phyloP scores from a whole-genome alignment of 2,329 filamentous ascomycete genomes.

The Neurospora sp. region DNA sequence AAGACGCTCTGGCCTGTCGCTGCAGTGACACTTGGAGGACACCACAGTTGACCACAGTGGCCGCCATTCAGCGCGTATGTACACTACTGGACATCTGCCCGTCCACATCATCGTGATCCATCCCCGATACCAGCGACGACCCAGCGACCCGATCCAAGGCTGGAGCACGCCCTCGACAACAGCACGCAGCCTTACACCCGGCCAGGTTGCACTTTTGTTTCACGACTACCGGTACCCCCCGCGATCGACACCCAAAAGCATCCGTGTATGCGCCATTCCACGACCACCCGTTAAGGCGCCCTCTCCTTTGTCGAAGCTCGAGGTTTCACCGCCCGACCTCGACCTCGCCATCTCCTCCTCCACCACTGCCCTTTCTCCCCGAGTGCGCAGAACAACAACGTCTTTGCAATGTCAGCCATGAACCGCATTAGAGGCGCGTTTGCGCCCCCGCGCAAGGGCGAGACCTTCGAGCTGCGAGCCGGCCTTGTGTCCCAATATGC shows the following conservation, averaged over 20 bases:
- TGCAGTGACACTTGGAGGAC: background rate
- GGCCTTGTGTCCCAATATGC: slow-evolving; percentile 98
- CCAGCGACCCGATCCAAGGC: background rate
- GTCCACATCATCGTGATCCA: background rate
- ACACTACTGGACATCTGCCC: background rate
- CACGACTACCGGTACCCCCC: background rate
- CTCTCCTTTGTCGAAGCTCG: background rate
- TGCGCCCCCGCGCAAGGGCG: slow-evolving; percentile 85
- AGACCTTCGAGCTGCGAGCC: slow-evolving; percentile 94
- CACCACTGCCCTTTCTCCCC: background rate
- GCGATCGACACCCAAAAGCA: background rate
- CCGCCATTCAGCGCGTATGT: background rate
- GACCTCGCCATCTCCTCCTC: background rate
- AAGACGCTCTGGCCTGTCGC: background rate
- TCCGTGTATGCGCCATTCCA: background rate
- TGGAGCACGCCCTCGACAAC: background rate
- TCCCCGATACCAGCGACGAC: background rate
- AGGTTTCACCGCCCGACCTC: slow-evolving; percentile 1
- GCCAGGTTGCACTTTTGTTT: background rate
- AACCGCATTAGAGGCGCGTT: slow-evolving; percentile 94
- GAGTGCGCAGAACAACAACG: background rate
- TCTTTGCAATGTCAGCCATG: slow-evolving; percentile 50
- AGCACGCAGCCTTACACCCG: background rate
- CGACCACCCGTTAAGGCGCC: background rate
- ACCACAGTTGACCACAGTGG: background rate